phyloP scores from a whole-genome alignment of 2,329 filamentous ascomycete genomes.

The Calcarisporium arbuscula region DNA sequence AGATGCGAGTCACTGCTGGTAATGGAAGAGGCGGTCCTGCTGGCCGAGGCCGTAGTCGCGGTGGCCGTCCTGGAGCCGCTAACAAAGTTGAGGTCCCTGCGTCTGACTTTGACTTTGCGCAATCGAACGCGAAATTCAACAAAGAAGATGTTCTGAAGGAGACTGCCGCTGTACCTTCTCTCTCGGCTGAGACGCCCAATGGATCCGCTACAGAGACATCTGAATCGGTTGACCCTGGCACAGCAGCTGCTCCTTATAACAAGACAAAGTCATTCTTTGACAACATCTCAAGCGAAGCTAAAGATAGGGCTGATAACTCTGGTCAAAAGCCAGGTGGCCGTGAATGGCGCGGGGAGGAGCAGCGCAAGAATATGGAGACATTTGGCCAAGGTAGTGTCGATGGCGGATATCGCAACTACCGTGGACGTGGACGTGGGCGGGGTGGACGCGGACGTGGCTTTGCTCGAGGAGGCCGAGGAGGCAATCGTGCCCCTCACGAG shows the following conservation, averaged over 20 bases:
- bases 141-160: constrained; percentile 67
- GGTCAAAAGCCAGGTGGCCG: constrained; percentile 67
- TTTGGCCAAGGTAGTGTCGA: constrained; percentile 97
- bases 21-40: constrained; percentile 38
- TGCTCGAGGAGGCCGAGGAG: constrained; percentile 34
- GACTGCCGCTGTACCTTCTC: constrained; percentile 72
- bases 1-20: constrained; percentile 63
- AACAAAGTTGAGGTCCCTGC: constrained; percentile 82
- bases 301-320: constrained; percentile 72
- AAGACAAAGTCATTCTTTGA: constrained; percentile 92
- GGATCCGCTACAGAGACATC: constrained; percentile 29
- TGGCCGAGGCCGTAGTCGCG: constrained; percentile 44
- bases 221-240: constrained; percentile 34
- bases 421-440: constrained; percentile 71
- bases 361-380: constrained; percentile 93
- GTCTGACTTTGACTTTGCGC: constrained; percentile 86
- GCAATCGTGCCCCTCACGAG: constrained; percentile 26
- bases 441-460: constrained; percentile 35
- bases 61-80: constrained; percentile 35
- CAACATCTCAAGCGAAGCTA: constrained; percentile 92
- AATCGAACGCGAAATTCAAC: constrained; percentile 42
- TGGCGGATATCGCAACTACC: constrained; percentile 67
- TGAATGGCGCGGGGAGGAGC: constrained; percentile 87
- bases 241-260: constrained; percentile 62
- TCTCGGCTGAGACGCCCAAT: constrained; percentile 44